A percentile compares a stretch with the other conserved stretches of the same genome.
Conservation (phyloP, 2,329 filamentous ascomycete species). For the Basipetospora chlamydospora region DNA sequence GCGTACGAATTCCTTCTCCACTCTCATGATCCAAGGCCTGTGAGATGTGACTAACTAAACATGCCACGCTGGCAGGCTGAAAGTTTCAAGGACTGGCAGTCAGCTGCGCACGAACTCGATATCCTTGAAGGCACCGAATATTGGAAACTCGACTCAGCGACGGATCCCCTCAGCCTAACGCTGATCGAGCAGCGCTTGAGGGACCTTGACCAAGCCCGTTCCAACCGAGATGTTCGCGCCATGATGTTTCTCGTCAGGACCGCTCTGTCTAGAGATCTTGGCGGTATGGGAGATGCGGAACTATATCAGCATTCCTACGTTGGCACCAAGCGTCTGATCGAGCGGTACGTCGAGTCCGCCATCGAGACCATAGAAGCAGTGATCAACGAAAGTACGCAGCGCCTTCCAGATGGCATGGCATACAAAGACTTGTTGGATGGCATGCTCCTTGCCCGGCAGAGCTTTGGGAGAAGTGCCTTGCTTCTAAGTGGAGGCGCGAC, state of each 20-base stretch:
- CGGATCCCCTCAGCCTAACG: conserved; percentile 45
- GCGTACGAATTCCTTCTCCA: no score
- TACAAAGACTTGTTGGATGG: conserved; percentile 49
- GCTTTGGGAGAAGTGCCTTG: conserved; percentile 72
- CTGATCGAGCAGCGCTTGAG: conserved; percentile 56
- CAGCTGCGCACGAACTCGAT: conserved; percentile 64
- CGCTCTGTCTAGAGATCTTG: conserved; percentile 63
- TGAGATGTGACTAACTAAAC: no score
- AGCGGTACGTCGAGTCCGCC: conserved; percentile 71
- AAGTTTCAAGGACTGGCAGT: conserved; percentile 57
- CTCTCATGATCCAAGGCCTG: no score
- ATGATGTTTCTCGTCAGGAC: conserved; percentile 78
- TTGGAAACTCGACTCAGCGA: conserved; percentile 55
- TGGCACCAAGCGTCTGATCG: conserved; percentile 77
- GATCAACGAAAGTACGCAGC: conserved; percentile 41
- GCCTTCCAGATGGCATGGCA: conserved; percentile 38
- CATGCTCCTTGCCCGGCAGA: conserved; percentile 57
- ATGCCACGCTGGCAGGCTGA: conserved; percentile 52
- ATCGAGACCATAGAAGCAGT: conserved; percentile 59
- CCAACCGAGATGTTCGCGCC: conserved; percentile 53
- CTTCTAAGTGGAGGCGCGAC: conserved; percentile 76
- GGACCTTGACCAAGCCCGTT: conserved; percentile 61
- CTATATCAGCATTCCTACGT: conserved; percentile 75
- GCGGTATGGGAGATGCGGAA: conserved; percentile 69
- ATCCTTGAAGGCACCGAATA: conserved; percentile 61